Evolutionary conservation across 108 stramenopile genomes (phyloP).

Genomic region (Cyclostephanos invisitatus): DNA sequence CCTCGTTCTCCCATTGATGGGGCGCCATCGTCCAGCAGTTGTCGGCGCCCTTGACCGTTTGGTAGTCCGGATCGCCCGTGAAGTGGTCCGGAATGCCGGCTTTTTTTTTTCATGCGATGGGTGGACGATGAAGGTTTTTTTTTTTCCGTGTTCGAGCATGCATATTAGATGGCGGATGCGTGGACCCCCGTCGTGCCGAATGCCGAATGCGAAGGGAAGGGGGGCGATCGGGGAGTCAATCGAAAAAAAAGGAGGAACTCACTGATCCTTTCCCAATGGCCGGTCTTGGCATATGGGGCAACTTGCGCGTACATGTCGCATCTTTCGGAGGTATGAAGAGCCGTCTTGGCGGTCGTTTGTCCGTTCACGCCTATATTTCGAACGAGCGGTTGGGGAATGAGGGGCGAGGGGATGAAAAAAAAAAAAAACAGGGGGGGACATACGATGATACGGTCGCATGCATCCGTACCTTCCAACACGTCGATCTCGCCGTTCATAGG

Average conservation of each 20-base stretch:
- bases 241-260: constrained; percentile 18
- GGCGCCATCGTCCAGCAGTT: constrained; percentile 89
- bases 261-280: constrained; percentile 69
- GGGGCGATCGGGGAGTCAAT: too few species aligned
- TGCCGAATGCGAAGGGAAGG: background rate
- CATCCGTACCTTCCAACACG: constrained; percentile 44
- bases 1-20: constrained; percentile 96
- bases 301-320: constrained; percentile 87
- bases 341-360: constrained; percentile 50
- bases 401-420: background rate
- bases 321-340: constrained; percentile 51
- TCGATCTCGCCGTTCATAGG: constrained; percentile 57
- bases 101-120: too few species aligned
- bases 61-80: constrained; percentile 58
- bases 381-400: background rate
- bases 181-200: background rate
- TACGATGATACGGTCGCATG: background rate
- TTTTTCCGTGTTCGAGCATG: too few species aligned
- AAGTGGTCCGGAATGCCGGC: constrained; percentile 78
- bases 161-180: too few species aligned
- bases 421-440: too few species aligned
- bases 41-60: constrained; percentile 56
- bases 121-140: too few species aligned
- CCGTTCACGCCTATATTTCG: constrained; percentile 43
- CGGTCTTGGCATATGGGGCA: constrained; percentile 66